Evolutionary conservation across 176 grass and related monocot genomes (phyloP).

Genomic region (Triticum turgidum): DNA sequence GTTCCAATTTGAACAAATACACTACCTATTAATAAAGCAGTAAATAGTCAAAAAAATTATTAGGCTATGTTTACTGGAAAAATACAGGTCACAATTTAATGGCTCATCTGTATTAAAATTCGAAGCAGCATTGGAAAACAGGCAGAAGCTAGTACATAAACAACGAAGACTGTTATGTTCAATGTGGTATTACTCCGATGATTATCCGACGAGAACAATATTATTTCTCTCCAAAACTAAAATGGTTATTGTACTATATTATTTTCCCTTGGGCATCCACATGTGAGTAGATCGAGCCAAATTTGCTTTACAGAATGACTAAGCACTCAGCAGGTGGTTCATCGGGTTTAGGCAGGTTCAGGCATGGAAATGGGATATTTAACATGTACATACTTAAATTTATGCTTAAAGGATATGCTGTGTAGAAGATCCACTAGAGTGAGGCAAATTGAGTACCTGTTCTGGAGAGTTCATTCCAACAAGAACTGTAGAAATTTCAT

Average conservation of each 20-base stretch:
- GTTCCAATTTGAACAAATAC: neutral
- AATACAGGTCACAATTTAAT: neutral
- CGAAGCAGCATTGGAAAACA: neutral
- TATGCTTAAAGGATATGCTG: neutral
- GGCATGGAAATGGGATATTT: neutral
- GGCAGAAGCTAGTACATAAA: neutral
- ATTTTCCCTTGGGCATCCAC: neutral
- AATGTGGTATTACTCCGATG: neutral
- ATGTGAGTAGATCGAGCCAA: neutral
- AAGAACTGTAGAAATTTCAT: constrained; percentile 75
- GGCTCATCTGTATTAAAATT: neutral
- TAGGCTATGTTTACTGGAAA: neutral
- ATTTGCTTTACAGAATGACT: neutral
- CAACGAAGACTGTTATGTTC: neutral
- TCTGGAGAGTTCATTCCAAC: constrained; percentile 88
- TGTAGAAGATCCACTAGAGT: neutral
- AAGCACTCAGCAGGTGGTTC: neutral
- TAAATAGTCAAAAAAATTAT: neutral
- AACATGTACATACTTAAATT: neutral
- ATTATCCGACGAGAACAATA: neutral
- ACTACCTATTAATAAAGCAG: neutral
- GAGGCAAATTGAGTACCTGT: constrained; percentile 46
- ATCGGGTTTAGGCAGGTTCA: neutral
- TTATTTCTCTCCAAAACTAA: neutral
- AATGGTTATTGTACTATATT: neutral